Evolutionary conservation across 1,139 yeast species (phyloP).

Genomic region (Scheffersomyces insectosa): DNA sequence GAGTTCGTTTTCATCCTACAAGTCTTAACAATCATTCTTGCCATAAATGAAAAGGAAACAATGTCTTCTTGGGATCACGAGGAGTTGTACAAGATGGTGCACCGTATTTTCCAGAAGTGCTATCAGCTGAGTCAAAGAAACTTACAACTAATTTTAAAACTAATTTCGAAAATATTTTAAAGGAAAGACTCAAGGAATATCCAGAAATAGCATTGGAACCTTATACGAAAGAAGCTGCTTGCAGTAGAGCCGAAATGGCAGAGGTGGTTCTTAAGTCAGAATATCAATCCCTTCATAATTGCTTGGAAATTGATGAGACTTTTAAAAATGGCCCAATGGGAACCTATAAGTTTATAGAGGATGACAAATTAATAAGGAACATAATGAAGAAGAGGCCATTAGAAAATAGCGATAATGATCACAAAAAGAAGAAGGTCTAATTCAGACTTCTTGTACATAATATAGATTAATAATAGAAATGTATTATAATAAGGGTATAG

Average conservation of each 20-base stretch:
- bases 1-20: conserved; percentile 59
- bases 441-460: no score
- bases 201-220: conserved; percentile 34
- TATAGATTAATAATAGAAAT: no score
- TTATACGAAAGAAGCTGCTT: conserved; percentile 10
- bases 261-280: conserved; percentile 56
- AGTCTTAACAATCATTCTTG: conserved; percentile 44
- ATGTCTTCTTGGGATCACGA: conserved; percentile 27
- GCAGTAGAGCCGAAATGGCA: conserved; percentile 43
- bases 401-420: conserved; percentile 16
- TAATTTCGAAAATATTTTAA: conserved; percentile 33
- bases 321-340: conserved; percentile 20
- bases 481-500: no score
- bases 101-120: conserved; percentile 47
- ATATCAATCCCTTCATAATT: conserved; percentile 44
- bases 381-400: conserved; percentile 52
- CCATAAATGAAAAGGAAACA: conserved; percentile 33
- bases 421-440: conserved; percentile 5
- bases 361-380: conserved; percentile 57
- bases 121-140: conserved; percentile 46
- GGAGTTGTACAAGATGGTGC: conserved; percentile 35
- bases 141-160: conserved; percentile 36
- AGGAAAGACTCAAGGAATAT: conserved; percentile 39
- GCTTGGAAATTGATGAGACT: conserved; percentile 35
- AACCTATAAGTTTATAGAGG: conserved; percentile 47